Evolutionary conservation across 1,284 basidiomycete species (phyloP).

Genomic region (Pseudozyma hubeiensis): DNA sequence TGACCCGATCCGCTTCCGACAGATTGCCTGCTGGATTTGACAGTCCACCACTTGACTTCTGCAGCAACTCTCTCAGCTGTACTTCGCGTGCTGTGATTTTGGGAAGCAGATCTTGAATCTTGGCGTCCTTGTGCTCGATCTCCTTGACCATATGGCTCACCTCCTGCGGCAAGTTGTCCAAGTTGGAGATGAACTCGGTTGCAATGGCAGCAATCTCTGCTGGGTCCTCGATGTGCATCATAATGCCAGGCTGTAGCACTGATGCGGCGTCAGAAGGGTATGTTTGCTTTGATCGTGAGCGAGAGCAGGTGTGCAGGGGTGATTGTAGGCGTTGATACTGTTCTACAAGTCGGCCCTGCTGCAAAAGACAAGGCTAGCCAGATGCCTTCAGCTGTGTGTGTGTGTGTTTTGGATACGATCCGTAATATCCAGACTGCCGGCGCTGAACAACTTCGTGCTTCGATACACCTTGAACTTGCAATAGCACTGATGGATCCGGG

Average conservation of each 20-base stretch:
- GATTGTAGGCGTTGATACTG: too few species aligned
- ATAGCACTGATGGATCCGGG: too few species aligned
- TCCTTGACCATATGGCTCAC: constrained; percentile 66
- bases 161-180: constrained; percentile 66
- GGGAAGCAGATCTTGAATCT: constrained; percentile 62
- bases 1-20: constrained; percentile 52
- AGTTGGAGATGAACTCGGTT: constrained; percentile 59
- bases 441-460: too few species aligned
- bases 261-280: background rate
- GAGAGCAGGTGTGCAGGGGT: too few species aligned
- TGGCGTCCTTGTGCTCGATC: constrained; percentile 66
- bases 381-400: too few species aligned
- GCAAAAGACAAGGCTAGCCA: too few species aligned
- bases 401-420: too few species aligned
- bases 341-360: too few species aligned
- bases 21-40: constrained; percentile 38
- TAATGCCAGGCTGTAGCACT: background rate
- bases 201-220: constrained; percentile 66
- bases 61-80: constrained; percentile 55
- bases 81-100: constrained; percentile 60
- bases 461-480: too few species aligned
- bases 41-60: constrained; percentile 31
- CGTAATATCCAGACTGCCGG: too few species aligned
- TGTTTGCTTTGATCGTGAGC: too few species aligned
- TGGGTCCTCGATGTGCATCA: constrained; percentile 61